Evolutionary conservation across 805 yeast genomes (phyloP).

Genomic region (Candida germanica): DNA sequence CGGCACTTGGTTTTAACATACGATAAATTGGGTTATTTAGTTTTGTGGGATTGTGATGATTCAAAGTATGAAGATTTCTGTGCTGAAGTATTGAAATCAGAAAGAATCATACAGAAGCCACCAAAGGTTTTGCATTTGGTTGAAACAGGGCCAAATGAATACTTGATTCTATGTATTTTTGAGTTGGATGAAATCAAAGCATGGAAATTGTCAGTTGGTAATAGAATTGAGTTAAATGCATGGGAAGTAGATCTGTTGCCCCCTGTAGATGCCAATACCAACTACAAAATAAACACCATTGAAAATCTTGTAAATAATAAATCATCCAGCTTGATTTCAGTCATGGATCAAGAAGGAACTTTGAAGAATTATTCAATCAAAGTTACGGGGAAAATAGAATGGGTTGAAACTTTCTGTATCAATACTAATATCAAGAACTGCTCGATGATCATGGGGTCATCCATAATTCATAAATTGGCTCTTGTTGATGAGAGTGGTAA

Average conservation of each 20-base stretch:
- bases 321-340: conserved; percentile 43
- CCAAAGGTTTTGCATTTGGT: conserved; percentile 11
- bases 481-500: conserved; percentile 55
- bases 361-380: conserved; percentile 19
- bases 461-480: conserved; percentile 67
- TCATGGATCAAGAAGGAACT: conserved; percentile 46
- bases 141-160: conserved; percentile 8
- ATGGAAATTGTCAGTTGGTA: conserved; percentile 46
- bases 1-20: conserved; percentile 31
- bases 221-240: not conserved
- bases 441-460: conserved; percentile 64
- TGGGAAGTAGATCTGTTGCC: conserved; percentile 29
- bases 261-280: not conserved
- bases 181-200: conserved; percentile 16
- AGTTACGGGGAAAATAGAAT: conserved; percentile 20
- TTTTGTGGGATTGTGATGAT: conserved; percentile 59
- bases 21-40: conserved; percentile 37
- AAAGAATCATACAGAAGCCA: not conserved
- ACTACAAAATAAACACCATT: conserved; percentile 49
- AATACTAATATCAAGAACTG: conserved; percentile 56
- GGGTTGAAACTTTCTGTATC: conserved; percentile 52
- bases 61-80: conserved; percentile 25
- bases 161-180: conserved; percentile 9
- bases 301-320: conserved; percentile 19
- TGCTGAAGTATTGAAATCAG: conserved; percentile 22